These are phyloP conservation scores for Nakataea oryzae DNA, from an alignment of 2,329 filamentous ascomycete species.

Conservation along the genomic window DNA sequence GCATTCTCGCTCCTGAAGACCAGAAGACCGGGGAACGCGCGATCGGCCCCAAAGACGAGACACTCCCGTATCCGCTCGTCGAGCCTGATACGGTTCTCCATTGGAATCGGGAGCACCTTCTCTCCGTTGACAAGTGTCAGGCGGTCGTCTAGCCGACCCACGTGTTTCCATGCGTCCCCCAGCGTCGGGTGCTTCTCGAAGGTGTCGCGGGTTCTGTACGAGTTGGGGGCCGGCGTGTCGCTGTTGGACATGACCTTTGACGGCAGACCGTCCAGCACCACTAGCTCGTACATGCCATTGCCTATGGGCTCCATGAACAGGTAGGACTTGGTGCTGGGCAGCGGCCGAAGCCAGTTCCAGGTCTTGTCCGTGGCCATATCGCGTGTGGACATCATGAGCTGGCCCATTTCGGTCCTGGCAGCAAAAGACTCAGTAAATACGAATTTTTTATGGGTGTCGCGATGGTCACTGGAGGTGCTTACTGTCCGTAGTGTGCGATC, in stretches of 20 bases:
- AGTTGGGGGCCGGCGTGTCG: constrained; percentile 1
- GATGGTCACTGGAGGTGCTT: constrained; percentile 13
- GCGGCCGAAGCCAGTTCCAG: constrained; percentile 50
- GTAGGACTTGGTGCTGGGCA: constrained; percentile 26
- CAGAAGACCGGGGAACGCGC: constrained; percentile 31
- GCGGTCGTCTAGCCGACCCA: constrained; percentile 23
- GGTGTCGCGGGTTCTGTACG: constrained; percentile 1
- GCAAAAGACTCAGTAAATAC: background rate
- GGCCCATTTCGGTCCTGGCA: constrained; percentile 42
- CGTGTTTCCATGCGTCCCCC: constrained; percentile 23
- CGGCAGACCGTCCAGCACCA: constrained; percentile 24
- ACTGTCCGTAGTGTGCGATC: constrained; percentile 46
- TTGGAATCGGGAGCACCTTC: constrained; percentile 32
- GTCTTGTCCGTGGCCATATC: constrained; percentile 34
- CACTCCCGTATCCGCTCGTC: constrained; percentile 35
- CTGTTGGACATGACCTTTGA: constrained; percentile 18
- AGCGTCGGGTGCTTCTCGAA: constrained; percentile 18
- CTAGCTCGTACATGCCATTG: constrained; percentile 24
- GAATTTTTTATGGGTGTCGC: background rate
- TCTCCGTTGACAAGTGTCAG: constrained; percentile 36
- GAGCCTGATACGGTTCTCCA: constrained; percentile 41
- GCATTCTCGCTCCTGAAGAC: constrained; percentile 42
- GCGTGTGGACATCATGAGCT: constrained; percentile 50
- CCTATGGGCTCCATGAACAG: constrained; percentile 20
- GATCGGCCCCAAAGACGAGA: constrained; percentile 38